Evolutionary conservation across 2,329 filamentous ascomycete genomes (phyloP).

Genomic region (Teratosphaeria viscida): DNA sequence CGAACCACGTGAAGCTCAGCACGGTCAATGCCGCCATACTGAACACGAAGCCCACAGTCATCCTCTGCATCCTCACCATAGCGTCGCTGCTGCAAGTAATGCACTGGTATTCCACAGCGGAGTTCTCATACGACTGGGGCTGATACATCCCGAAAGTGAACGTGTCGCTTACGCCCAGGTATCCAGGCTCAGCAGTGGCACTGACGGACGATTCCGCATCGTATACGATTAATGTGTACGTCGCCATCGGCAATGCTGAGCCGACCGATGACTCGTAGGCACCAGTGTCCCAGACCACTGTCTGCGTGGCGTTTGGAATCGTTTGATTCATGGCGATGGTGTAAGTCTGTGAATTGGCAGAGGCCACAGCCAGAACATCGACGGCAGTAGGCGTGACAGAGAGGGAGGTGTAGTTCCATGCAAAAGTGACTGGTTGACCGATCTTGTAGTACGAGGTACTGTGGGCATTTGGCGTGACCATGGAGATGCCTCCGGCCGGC

Average conservation of each 20-base stretch:
- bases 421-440: conserved; percentile 48
- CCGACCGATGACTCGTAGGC: conserved; percentile 40
- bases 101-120: conserved; percentile 35
- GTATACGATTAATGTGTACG: conserved; percentile 54
- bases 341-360: conserved; percentile 48
- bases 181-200: conserved; percentile 43
- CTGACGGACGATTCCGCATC: conserved; percentile 45
- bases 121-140: conserved; percentile 39
- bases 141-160: conserved; percentile 55
- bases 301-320: conserved; percentile 37
- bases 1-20: conserved; percentile 46
- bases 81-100: conserved; percentile 45
- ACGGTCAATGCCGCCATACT: conserved; percentile 47
- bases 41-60: conserved; percentile 46
- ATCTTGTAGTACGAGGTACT: conserved; percentile 52
- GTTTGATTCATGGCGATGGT: conserved; percentile 52
- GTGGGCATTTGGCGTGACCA: conserved; percentile 47
- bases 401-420: conserved; percentile 60
- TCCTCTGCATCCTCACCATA: conserved; percentile 41
- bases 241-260: conserved; percentile 45
- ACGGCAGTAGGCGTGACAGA: conserved; percentile 47
- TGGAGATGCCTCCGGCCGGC: conserved; percentile 49
- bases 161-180: conserved; percentile 42
- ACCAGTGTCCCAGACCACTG: conserved; percentile 51
- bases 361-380: conserved; percentile 53